A percentile compares a stretch with the other conserved stretches of the same genome.
Evolutionary conservation across 179 eudicot genomes (phyloP).

Genomic region (Amaranthus tricolor): DNA sequence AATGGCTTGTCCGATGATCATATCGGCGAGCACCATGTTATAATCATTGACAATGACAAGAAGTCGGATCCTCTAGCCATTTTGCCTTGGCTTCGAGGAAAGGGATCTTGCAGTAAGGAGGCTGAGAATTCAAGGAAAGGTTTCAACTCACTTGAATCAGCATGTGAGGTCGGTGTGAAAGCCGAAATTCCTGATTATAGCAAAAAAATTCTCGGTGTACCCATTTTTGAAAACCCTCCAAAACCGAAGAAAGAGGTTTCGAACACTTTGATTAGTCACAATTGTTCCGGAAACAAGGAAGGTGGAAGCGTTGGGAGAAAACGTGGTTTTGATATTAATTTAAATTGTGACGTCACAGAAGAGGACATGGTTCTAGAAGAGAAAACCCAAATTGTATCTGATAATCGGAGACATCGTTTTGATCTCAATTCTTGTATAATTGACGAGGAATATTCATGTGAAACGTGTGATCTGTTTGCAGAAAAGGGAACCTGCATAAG

Average conservation of each 20-base stretch:
- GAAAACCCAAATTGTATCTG: constrained; percentile 29
- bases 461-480: not conserved
- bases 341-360: constrained; percentile 53
- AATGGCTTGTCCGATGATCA: constrained; percentile 34
- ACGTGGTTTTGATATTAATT: constrained; percentile 59
- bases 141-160: constrained; percentile 22
- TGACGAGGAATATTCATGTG: constrained; percentile 55
- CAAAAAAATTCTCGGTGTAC: constrained; percentile 61
- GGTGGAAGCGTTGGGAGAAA: constrained; percentile 34
- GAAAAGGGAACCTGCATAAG: constrained; percentile 23
- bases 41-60: constrained; percentile 28
- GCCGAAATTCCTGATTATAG: constrained; percentile 27
- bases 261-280: constrained; percentile 29
- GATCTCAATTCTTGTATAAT: constrained; percentile 73
- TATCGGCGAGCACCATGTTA: constrained; percentile 19
- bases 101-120: constrained; percentile 33
- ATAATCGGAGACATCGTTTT: constrained; percentile 41
- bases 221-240: constrained; percentile 48
- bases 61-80: constrained; percentile 31
- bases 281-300: constrained; percentile 30
- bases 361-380: constrained; percentile 37
- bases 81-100: constrained; percentile 71
- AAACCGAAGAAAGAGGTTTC: constrained; percentile 38
- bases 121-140: constrained; percentile 28
- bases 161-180: constrained; percentile 22